Evolutionary conservation across 1,139 yeast species (phyloP).

Genomic region (Sugiyamaella pinicola): DNA sequence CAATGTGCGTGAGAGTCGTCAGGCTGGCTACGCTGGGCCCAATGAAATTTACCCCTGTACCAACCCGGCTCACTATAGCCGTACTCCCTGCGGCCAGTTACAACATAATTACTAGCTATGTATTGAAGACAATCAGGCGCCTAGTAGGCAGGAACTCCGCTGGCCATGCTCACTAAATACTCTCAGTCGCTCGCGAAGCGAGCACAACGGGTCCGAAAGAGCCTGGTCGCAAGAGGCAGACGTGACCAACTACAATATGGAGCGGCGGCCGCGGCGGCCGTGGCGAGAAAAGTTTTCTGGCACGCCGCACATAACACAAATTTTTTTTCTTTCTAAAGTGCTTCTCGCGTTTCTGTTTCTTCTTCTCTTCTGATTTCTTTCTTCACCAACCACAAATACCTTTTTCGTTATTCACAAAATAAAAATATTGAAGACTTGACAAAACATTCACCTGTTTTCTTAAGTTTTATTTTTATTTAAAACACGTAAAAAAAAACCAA

Average conservation of each 20-base stretch:
- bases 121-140: no score
- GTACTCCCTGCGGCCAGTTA: no score
- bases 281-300: slow-evolving; percentile 11
- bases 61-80: no score
- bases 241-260: no score
- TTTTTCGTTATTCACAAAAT: slow-evolving; percentile 10
- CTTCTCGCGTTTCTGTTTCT: slow-evolving; percentile 6
- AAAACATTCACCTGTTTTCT: slow-evolving; percentile 5
- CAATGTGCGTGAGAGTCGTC: no score
- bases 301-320: slow-evolving; percentile 14
- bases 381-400: slow-evolving; percentile 4
- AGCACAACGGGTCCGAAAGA: no score
- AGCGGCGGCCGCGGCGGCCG: slow-evolving; percentile 7
- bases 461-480: slow-evolving; percentile 16
- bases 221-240: slow-evolving; percentile 2
- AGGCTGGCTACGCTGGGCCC: no score
- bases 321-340: slow-evolving; percentile 6
- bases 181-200: neutral
- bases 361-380: slow-evolving; percentile 13
- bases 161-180: no score
- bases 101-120: no score
- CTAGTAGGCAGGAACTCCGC: no score
- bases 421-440: slow-evolving; percentile 11
- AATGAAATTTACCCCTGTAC: no score
- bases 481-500: slow-evolving; percentile 24